A percentile compares a stretch with the other conserved stretches of the same genome.
Evolutionary conservation across 768 basidiomycete species (phyloP).

Genomic region (Phaeolepiota aurea): DNA sequence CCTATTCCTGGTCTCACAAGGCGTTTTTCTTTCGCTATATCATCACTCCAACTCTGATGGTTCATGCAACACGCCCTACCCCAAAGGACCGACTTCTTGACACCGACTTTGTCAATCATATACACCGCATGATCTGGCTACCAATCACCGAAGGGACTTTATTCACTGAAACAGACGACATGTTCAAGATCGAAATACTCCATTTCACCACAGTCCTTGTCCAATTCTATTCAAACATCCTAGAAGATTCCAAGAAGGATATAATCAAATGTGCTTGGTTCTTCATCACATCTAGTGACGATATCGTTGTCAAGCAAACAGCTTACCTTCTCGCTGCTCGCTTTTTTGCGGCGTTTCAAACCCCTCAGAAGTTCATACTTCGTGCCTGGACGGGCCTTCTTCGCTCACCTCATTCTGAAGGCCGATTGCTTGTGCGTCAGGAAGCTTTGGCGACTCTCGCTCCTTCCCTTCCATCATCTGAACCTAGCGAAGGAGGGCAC

Average conservation of each 20-base stretch:
- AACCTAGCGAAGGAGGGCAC: slow-evolving; percentile 47
- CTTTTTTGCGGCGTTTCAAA: slow-evolving; percentile 86
- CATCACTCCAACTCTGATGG: slow-evolving; percentile 78
- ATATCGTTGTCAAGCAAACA: slow-evolving; percentile 87
- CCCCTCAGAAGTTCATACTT: slow-evolving; percentile 85
- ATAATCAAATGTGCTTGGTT: slow-evolving; percentile 93
- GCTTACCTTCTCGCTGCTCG: slow-evolving; percentile 85
- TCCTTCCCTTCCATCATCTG: slow-evolving; percentile 63
- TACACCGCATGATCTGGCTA: slow-evolving; percentile 77
- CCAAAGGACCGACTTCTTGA: slow-evolving; percentile 61
- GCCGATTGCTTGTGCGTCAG: slow-evolving; percentile 72
- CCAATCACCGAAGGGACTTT: slow-evolving; percentile 51
- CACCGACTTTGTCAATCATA: slow-evolving; percentile 54
- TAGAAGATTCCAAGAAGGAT: slow-evolving; percentile 80
- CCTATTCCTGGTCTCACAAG: slow-evolving; percentile 68
- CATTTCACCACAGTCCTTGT: slow-evolving; percentile 86
- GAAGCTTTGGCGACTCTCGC: slow-evolving; percentile 82
- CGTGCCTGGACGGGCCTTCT: slow-evolving; percentile 88
- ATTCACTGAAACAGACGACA: slow-evolving; percentile 64
- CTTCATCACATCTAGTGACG: slow-evolving; percentile 69
- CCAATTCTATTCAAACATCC: slow-evolving; percentile 71
- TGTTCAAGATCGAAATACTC: slow-evolving; percentile 84
- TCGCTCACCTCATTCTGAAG: slow-evolving; percentile 63
- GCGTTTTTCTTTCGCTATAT: slow-evolving; percentile 73
- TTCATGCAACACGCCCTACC: slow-evolving; percentile 54